Evolutionary conservation across 1,139 yeast species (phyloP).

Genomic region (Candida frijolesensis): DNA sequence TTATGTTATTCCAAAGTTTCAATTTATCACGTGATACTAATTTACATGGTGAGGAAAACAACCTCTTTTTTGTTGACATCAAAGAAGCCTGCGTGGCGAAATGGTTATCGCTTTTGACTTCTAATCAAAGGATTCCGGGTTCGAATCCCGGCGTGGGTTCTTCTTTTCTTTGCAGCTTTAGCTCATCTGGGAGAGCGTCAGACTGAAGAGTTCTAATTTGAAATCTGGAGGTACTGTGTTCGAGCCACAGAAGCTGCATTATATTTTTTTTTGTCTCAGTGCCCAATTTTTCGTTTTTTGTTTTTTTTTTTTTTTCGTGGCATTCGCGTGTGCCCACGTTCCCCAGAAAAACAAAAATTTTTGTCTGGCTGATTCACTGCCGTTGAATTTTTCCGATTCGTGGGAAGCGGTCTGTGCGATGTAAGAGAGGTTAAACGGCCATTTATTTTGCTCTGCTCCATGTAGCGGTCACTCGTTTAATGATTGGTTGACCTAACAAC

Average conservation of each 20-base stretch:
- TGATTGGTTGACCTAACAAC: neutral
- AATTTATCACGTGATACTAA: neutral
- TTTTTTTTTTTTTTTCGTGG: neutral
- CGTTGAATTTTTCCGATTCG: neutral
- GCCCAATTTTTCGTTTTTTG: neutral
- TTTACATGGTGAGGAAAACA: neutral
- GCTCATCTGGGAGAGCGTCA: slow-evolving; percentile 62
- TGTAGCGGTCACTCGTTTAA: neutral
- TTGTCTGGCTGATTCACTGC: neutral
- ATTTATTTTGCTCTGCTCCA: neutral
- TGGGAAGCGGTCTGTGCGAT: neutral
- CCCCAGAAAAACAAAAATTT: neutral
- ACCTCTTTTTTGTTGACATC: neutral
- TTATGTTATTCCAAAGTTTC: neutral
- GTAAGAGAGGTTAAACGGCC: neutral
- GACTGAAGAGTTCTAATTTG: slow-evolving; percentile 41
- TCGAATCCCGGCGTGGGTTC: slow-evolving; percentile 53
- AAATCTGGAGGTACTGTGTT: slow-evolving; percentile 57
- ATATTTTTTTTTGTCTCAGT: neutral
- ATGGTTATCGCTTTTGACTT: slow-evolving; percentile 53
- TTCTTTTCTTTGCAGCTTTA: slow-evolving; percentile 34
- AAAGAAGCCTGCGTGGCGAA: slow-evolving; percentile 46
- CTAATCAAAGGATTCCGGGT: slow-evolving; percentile 53
- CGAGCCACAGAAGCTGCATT: slow-evolving; percentile 56
- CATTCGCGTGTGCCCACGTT: neutral